A percentile compares a stretch with the other conserved stretches of the same genome.
Conservation (phyloP, 805 yeast genomes). For the Suhomyces prunicola region DNA sequence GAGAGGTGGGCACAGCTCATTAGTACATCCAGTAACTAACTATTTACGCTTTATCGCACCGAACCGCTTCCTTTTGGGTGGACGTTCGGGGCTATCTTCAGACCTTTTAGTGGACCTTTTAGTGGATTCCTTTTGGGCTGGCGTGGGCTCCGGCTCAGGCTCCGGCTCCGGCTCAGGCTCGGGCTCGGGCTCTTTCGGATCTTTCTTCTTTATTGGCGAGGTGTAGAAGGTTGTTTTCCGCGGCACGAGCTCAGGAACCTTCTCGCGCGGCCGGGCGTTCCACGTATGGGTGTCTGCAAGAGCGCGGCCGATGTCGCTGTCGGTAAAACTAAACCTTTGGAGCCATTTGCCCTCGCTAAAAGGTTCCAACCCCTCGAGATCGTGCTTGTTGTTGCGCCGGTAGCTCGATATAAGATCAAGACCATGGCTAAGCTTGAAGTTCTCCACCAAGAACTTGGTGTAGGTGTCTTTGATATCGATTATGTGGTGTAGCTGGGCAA, state of each 20-base stretch:
- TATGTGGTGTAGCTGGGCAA: constrained; percentile 17
- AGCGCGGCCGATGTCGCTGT: neutral
- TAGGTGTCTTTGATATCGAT: constrained; percentile 30
- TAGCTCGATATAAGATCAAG: constrained; percentile 31
- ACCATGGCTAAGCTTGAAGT: constrained; percentile 34
- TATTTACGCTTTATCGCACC: neutral
- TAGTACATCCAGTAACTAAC: neutral
- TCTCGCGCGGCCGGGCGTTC: neutral
- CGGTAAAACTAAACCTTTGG: neutral
- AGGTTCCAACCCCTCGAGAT: constrained; percentile 2
- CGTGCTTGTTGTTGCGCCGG: constrained; percentile 15
- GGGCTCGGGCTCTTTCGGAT: neutral
- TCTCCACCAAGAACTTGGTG: constrained; percentile 29
- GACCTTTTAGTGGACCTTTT: neutral
- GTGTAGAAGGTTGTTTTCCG: constrained; percentile 2
- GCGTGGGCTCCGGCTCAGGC: too few relatives aligned
- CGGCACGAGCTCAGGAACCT: neutral
- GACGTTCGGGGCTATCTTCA: neutral
- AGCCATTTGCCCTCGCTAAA: constrained; percentile 6
- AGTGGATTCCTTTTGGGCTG: neutral
- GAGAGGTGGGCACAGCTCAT: constrained; percentile 12
- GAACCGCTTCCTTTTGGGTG: constrained; percentile 1
- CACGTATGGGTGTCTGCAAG: neutral
- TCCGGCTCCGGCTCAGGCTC: too few relatives aligned
- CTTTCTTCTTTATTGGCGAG: neutral